Base-by-base conservation (phyloP, 2,329 filamentous ascomycete species). In the Fusarium denticulatum region DNA sequence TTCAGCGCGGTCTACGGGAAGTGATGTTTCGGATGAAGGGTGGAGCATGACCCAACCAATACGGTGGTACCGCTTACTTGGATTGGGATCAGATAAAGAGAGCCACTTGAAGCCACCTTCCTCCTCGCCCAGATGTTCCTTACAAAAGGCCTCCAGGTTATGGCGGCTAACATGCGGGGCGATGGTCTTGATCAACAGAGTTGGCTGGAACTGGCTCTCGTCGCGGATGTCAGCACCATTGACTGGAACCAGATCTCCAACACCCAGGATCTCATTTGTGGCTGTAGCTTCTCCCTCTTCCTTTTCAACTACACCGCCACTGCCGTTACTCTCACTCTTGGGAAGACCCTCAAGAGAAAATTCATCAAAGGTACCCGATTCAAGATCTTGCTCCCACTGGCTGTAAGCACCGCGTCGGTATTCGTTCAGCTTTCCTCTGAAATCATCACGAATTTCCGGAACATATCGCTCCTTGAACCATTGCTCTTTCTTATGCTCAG, bases 41-140 rank as follows among this genome's bases (percentile, higher is more conserved):
- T 98, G 93, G 15, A 99, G 88, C 88, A 98, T 96, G 69, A 99
- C 97, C 96, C 97, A 99, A 28, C 96, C 96, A 82, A 99, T 98
- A 28, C 96, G 92, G 80, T 99, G 96, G 79, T 95, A 99, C 72
- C 97, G 93, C 85, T 99, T 99, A 78, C 94, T 93, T 4, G 96
- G 96, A 79, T 99, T 99, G 1, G 96, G 96, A 78, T 99, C 96
- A 75, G 95, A 98, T 56, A 99, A 88, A 39, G 96, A 98, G 10
- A 99, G 87, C 91, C 96, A 98, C 80, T 96, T 97, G 85, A 96
- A 98, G 6, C 96, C 96, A 59, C 95, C 95, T 73, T 96, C 92
- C 52, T 92, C 92, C 78, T 98, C 95, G 20, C 96, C 95, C 8
- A 98, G 89, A 80, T 98, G 93, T 81, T 98, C 95, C 80, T 95